These are phyloP conservation scores for Candida sp. DNA, from an alignment of 1,139 yeast species.

Conservation along the genomic window DNA sequence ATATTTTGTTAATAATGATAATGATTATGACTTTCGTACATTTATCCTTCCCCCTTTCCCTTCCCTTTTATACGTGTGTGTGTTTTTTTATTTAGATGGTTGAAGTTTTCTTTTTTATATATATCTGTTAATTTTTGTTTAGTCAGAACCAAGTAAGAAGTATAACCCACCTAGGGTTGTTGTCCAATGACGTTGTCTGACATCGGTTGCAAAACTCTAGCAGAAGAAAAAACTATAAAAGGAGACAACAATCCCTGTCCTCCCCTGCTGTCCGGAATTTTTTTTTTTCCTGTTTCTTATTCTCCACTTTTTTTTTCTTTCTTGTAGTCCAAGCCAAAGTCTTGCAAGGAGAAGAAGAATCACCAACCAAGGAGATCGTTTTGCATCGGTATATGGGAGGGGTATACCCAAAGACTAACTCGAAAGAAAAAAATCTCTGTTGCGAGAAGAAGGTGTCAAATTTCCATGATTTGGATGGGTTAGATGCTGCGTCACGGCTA, in stretches of 20 bases:
- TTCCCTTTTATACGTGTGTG: background rate
- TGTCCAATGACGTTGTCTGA: background rate
- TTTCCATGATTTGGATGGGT: too few relatives aligned
- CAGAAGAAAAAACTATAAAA: conserved; percentile 1
- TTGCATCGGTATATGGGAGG: too few relatives aligned
- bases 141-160: too few relatives aligned
- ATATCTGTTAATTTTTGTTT: background rate
- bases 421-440: too few relatives aligned
- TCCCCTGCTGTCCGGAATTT: background rate
- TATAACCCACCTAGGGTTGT: too few relatives aligned
- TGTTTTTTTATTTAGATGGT: background rate
- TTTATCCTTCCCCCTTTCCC: background rate
- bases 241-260: background rate
- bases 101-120: background rate
- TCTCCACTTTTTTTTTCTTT: too few relatives aligned
- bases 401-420: too few relatives aligned
- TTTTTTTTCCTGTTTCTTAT: background rate
- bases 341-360: too few relatives aligned
- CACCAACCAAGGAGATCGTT: too few relatives aligned
- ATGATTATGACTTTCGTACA: background rate
- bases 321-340: background rate
- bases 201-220: background rate
- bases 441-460: too few relatives aligned
- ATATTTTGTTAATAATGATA: background rate
- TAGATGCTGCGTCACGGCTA: too few relatives aligned